These are phyloP conservation scores for Forsythia viridissima DNA, from an alignment of 257 asterid species.

Conservation along the genomic window DNA sequence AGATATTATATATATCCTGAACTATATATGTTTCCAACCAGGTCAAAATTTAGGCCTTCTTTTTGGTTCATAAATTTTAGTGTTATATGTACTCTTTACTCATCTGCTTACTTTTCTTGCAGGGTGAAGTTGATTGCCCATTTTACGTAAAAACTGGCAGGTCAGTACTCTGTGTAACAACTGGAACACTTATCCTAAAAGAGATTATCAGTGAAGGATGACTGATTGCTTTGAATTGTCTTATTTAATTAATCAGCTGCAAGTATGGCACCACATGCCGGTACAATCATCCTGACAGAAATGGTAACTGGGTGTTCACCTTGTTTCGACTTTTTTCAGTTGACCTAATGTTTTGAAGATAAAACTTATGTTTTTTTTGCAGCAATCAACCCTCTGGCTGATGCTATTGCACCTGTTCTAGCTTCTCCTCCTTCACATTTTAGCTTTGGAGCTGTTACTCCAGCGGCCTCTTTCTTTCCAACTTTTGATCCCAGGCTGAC, in stretches of 20 bases:
- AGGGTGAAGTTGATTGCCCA: conserved; percentile 98
- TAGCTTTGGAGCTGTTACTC: conserved; percentile 60
- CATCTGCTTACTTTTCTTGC: conserved; percentile 31
- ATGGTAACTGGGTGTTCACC: conserved; percentile 42
- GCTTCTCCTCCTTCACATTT: conserved; percentile 75
- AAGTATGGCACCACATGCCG: conserved; percentile 94
- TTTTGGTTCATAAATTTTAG: conserved; percentile 1
- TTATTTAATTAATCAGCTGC: conserved; percentile 62
- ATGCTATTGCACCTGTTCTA: conserved; percentile 56
- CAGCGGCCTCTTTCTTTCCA: conserved; percentile 71
- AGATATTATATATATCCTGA: neutral
- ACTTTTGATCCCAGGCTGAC: conserved; percentile 69
- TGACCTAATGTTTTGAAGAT: conserved; percentile 11
- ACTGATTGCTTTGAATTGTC: conserved; percentile 27
- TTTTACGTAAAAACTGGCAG: conserved; percentile 97
- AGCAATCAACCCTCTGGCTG: conserved; percentile 51
- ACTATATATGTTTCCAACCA: neutral
- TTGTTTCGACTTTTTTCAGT: conserved; percentile 8
- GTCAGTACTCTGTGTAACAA: conserved; percentile 44
- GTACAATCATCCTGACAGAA: conserved; percentile 92
- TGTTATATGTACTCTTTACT: conserved; percentile 14
- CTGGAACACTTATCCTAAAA: conserved; percentile 12
- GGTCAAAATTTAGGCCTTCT: neutral
- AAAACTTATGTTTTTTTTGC: conserved; percentile 17
- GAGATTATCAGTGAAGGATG: conserved; percentile 9